A percentile compares a stretch with the other conserved stretches of the same genome.
Evolutionary conservation across 768 basidiomycete species (phyloP).

Genomic region (Boletus sensibilis): DNA sequence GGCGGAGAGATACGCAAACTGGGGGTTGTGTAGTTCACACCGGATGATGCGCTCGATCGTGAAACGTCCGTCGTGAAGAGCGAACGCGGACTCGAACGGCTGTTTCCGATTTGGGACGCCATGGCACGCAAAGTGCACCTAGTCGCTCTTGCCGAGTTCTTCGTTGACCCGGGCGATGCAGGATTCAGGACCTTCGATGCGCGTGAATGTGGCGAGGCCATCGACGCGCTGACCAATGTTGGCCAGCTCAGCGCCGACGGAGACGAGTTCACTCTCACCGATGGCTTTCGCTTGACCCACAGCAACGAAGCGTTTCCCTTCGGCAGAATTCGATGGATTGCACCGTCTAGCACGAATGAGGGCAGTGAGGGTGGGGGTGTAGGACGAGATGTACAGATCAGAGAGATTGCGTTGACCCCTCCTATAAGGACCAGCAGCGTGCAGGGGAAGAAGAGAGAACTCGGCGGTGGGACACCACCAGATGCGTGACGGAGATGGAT

Average conservation of each 20-base stretch:
- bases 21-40: background rate
- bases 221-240: background rate
- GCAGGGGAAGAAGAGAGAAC: conserved; percentile 16
- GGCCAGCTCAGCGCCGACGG: background rate
- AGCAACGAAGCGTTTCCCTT: background rate
- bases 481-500: background rate
- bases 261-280: background rate
- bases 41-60: conserved; percentile 6
- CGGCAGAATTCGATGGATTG: background rate
- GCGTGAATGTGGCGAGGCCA: background rate
- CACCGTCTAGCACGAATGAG: background rate
- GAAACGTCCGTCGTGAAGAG: conserved; percentile 4
- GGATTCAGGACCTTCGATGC: background rate
- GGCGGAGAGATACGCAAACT: conserved; percentile 17
- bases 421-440: conserved; percentile 17
- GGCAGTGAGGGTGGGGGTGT: conserved; percentile 10
- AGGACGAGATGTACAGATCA: conserved; percentile 13
- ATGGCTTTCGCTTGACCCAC: background rate
- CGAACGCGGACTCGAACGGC: conserved; percentile 20
- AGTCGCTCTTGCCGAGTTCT: conserved; percentile 2
- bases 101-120: conserved; percentile 1
- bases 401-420: conserved; percentile 4
- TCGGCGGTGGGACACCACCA: conserved; percentile 15
- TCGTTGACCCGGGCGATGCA: background rate
- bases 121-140: conserved; percentile 27